Percentiles rank a stretch among this genome's conserved stretches.
Conservation (phyloP, 1,284 basidiomycete species). For the Leccinum fallax region DNA sequence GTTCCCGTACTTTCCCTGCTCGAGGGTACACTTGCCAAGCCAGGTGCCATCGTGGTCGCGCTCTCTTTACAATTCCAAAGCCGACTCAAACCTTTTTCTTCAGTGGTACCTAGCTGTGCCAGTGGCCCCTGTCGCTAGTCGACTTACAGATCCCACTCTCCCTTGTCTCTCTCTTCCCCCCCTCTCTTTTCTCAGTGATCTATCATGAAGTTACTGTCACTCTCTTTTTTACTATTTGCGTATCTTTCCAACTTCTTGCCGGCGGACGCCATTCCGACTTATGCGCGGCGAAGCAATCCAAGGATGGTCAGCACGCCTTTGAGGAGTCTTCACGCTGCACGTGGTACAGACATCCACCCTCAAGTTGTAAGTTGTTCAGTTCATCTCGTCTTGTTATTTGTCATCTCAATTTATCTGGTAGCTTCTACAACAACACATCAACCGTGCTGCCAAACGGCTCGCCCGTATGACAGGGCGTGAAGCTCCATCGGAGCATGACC, state of each 20-base stretch:
- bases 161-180: not conserved
- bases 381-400: not conserved
- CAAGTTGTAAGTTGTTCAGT: slow-evolving; percentile 53
- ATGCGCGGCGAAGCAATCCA: slow-evolving; percentile 11
- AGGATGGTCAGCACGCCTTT: slow-evolving; percentile 33
- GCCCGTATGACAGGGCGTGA: slow-evolving; percentile 68
- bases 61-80: slow-evolving; percentile 21
- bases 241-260: slow-evolving; percentile 19
- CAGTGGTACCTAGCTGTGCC: not conserved
- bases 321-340: slow-evolving; percentile 22
- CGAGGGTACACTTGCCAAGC: slow-evolving; percentile 15
- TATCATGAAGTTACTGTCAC: slow-evolving; percentile 23
- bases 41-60: slow-evolving; percentile 21
- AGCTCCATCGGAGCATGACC: slow-evolving; percentile 49
- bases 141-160: slow-evolving; percentile 6
- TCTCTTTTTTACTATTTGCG: slow-evolving; percentile 21
- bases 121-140: slow-evolving; percentile 16
- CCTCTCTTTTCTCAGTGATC: not conserved
- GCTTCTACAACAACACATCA: slow-evolving; percentile 73
- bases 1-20: slow-evolving; percentile 14
- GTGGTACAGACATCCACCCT: slow-evolving; percentile 51
- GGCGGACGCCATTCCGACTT: slow-evolving; percentile 23
- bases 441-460: slow-evolving; percentile 63
- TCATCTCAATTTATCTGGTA: slow-evolving; percentile 28
- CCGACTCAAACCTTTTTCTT: slow-evolving; percentile 13